Conservation (phyloP, 108 stramenopile species). For the Nannochloropsis gaditana region DNA sequence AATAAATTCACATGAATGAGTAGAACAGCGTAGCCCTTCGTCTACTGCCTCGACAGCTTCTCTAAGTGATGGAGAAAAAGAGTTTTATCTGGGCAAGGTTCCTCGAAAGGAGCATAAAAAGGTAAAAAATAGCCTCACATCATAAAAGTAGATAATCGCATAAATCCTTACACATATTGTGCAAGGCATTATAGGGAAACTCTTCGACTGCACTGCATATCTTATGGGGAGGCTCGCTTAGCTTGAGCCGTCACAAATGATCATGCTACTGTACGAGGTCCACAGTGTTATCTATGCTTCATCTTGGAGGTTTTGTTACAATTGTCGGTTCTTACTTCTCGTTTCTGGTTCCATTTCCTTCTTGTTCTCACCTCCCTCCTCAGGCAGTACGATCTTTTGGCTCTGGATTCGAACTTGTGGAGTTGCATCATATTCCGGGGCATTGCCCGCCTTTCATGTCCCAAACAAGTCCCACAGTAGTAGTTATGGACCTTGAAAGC, state of each 20-base stretch:
- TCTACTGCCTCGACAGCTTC: neutral
- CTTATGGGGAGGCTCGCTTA: too few relatives aligned
- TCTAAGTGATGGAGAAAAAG: neutral
- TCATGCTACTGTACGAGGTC: too few relatives aligned
- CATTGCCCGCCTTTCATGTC: neutral
- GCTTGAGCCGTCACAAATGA: too few relatives aligned
- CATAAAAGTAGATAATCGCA: too few relatives aligned
- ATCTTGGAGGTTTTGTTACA: too few relatives aligned
- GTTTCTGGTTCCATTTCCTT: too few relatives aligned
- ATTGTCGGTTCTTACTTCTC: too few relatives aligned
- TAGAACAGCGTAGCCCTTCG: neutral
- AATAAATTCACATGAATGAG: neutral
- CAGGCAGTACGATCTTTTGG: constrained; percentile 1
- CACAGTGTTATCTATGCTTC: too few relatives aligned
- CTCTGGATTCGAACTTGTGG: neutral
- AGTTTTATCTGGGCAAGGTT: neutral
- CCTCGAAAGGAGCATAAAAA: neutral
- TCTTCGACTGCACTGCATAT: too few relatives aligned
- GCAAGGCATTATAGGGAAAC: too few relatives aligned
- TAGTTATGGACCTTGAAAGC: neutral
- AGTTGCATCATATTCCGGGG: constrained; percentile 2
- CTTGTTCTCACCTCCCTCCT: neutral
- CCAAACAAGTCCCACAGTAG: neutral
- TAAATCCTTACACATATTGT: too few relatives aligned
- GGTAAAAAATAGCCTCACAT: neutral